These are phyloP conservation scores for Fusarium napiforme DNA, from an alignment of 2,329 filamentous ascomycete genomes.

Conservation along the genomic window DNA sequence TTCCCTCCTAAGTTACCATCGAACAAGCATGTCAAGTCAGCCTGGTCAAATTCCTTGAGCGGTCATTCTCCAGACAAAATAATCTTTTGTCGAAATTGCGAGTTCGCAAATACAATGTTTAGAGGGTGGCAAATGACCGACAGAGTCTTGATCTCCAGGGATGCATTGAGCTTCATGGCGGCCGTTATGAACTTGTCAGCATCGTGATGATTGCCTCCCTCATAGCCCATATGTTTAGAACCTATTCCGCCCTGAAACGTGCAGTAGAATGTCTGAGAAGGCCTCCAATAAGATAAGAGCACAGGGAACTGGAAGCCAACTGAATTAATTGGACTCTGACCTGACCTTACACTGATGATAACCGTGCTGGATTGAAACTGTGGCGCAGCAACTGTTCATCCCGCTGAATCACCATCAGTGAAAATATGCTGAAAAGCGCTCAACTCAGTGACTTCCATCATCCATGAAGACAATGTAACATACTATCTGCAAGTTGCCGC, in stretches of 20 bases:
- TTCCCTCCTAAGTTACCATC: neutral
- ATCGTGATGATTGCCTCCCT: neutral
- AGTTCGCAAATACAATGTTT: neutral
- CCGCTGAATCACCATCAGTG: neutral
- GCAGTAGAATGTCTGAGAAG: neutral
- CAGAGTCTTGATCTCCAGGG: neutral
- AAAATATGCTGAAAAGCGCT: neutral
- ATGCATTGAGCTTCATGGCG: constrained; percentile 11
- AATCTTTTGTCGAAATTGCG: neutral
- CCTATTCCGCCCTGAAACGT: constrained; percentile 14
- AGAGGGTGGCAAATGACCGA: neutral
- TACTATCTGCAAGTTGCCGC: neutral
- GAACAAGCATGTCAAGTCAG: too few relatives aligned
- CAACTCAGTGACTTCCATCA: neutral
- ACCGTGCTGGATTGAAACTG: neutral
- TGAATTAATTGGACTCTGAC: neutral
- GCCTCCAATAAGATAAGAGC: constrained; percentile 3
- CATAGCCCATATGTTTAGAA: neutral
- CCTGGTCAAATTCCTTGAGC: neutral
- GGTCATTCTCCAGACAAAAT: neutral
- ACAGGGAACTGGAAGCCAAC: neutral
- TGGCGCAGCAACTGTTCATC: neutral
- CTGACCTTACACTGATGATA: neutral
- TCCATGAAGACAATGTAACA: too few relatives aligned
- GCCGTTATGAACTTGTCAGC: constrained; percentile 17